These are phyloP conservation scores for Chrysanthemum makinoi DNA, from an alignment of 129 eudicot species.

Conservation along the genomic window DNA sequence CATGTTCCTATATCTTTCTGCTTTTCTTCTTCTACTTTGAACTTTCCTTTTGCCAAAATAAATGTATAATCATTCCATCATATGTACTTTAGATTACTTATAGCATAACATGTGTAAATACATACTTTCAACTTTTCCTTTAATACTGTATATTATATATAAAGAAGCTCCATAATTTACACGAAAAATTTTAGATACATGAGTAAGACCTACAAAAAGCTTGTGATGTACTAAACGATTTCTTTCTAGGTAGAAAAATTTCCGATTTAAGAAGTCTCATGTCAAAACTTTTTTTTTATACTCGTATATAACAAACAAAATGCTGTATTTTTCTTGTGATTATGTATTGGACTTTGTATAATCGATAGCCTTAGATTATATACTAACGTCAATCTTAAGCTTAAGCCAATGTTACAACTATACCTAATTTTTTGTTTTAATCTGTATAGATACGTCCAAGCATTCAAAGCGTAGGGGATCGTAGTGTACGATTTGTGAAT, in stretches of 20 bases:
- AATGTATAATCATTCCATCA: constrained; percentile 22
- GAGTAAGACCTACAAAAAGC: too few species aligned
- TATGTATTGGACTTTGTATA: background rate
- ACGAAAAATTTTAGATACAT: too few species aligned
- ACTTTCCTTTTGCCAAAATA: constrained; percentile 1
- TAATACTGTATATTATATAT: too few species aligned
- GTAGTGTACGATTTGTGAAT: constrained; percentile 64
- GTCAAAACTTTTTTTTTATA: too few species aligned
- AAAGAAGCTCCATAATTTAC: too few species aligned
- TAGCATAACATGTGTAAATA: constrained; percentile 2
- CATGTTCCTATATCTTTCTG: constrained; percentile 34
- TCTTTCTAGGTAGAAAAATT: too few species aligned
- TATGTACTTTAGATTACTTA: constrained; percentile 21
- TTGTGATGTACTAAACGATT: too few species aligned
- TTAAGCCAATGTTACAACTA: too few species aligned
- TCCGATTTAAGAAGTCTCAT: too few species aligned
- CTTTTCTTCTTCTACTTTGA: constrained; percentile 34
- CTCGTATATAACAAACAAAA: too few species aligned
- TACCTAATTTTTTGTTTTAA: background rate
- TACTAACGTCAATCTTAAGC: too few species aligned
- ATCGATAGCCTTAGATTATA: background rate
- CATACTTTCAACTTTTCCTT: too few species aligned
- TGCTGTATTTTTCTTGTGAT: background rate
- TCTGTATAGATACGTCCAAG: constrained; percentile 62
- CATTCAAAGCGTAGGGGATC: constrained; percentile 47